phyloP scores from a whole-genome alignment of 2,329 filamentous ascomycete genomes.

The Talaromyces sp. region DNA sequence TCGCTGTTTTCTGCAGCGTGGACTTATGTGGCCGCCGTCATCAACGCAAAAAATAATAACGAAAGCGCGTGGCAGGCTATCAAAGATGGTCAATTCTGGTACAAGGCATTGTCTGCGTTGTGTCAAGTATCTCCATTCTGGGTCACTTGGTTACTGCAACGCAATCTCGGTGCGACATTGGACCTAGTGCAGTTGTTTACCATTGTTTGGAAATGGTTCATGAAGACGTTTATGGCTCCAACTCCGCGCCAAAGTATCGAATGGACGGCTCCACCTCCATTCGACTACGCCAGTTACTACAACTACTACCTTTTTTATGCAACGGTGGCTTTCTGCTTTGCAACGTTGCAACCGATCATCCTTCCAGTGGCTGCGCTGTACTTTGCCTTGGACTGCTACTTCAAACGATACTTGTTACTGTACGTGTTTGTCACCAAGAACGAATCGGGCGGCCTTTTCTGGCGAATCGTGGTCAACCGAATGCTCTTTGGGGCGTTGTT shows the following conservation, averaged over 20 bases:
- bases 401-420: conserved; percentile 93
- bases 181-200: conserved; percentile 88
- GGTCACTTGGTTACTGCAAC: conserved; percentile 89
- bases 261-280: conserved; percentile 83
- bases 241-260: conserved; percentile 90
- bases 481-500: conserved; percentile 77
- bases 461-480: conserved; percentile 90
- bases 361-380: conserved; percentile 84
- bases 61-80: conserved; percentile 67
- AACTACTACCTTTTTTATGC: conserved; percentile 96
- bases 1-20: conserved; percentile 84
- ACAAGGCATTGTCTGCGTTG: conserved; percentile 66
- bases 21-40: conserved; percentile 64
- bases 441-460: conserved; percentile 89
- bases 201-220: conserved; percentile 77
- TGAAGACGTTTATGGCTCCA: conserved; percentile 77
- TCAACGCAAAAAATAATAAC: conserved; percentile 55
- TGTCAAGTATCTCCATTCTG: conserved; percentile 85
- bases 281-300: conserved; percentile 96
- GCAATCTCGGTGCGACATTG: conserved; percentile 87
- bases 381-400: conserved; percentile 77
- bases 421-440: conserved; percentile 97
- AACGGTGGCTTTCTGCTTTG: conserved; percentile 82
- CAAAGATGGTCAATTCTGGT: conserved; percentile 58
- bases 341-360: conserved; percentile 79